Evolutionary conservation across 2,329 filamentous ascomycete species (phyloP), one percentile per base, ranked within the genome.

Genomic region (Hymenoscyphus salicellus): DNA sequence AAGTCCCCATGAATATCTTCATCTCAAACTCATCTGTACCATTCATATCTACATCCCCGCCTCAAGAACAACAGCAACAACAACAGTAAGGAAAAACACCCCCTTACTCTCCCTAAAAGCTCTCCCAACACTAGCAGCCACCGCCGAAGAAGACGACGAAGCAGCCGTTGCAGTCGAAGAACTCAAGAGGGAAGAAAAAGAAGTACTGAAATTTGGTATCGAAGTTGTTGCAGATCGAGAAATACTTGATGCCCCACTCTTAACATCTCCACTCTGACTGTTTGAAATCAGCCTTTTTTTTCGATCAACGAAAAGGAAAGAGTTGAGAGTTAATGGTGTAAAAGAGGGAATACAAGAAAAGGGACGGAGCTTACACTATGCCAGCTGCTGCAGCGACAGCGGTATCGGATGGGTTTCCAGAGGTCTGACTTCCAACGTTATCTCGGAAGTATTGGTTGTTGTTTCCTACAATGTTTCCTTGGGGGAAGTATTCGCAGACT

Each of bases 401-500:
- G 1, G 70, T 73, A 70, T 74, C 73, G 10, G 63, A 63, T 14
- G 43, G 8, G 26, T 70, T 65, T 11, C 73, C 73, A 10, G 67
- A 57, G 1, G 60, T 55, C 64, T 71, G 68, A 61, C 63, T 62
- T 62, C 56, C 63, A 2, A 74, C 73, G 62, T 74, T 74, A 57
- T 74, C 73, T 58, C 75, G 74, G 61, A 85, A 81, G 75, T 80
- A 75, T n/a, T 81, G 77, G 41, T 73, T 77, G 64, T 83, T 86
- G 68, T 79, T 73, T 0, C 83, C 85, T 6, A 81, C 72, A 0
- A 91, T 78, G 71, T 92, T 91, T 0, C 89, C 89, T 1, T 80
- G 75, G 1, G 89, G 88, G 79, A 80, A 88, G 76, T 91, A 91
- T 77, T 91, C 87, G 70, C 89, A 92, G 28, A 86, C 86, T 0